Evolutionary conservation across 805 yeast species (phyloP).

Genomic region (Candida nitratophila): DNA sequence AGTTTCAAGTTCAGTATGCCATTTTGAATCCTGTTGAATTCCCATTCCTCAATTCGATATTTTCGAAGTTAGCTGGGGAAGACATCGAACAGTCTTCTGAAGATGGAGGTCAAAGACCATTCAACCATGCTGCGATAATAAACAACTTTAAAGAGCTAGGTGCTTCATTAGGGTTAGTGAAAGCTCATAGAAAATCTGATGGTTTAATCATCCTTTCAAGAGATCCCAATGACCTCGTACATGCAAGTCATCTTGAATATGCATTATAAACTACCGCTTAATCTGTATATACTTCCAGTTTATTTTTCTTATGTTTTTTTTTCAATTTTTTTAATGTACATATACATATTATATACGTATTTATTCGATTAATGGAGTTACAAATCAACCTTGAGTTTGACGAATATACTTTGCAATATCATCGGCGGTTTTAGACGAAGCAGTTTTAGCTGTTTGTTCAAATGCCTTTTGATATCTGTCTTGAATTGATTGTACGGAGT

Average conservation of each 20-base stretch:
- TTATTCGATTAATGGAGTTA: conserved; percentile 2
- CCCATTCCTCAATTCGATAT: conserved; percentile 14
- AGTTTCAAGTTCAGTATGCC: conserved; percentile 11
- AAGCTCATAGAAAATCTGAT: conserved; percentile 11
- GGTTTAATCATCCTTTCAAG: conserved; percentile 14
- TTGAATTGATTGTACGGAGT: conserved; percentile 46
- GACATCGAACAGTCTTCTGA: no score
- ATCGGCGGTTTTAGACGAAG: conserved; percentile 64
- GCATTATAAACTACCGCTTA: no score
- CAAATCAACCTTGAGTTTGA: conserved; percentile 15
- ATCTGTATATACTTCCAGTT: no score
- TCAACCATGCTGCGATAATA: no score
- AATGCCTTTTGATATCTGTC: conserved; percentile 69
- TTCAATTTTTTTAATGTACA: not conserved
- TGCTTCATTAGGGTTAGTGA: conserved; percentile 19
- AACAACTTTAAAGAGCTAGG: conserved; percentile 13
- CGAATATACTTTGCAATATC: conserved; percentile 60
- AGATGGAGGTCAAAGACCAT: no score
- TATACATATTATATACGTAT: not conserved
- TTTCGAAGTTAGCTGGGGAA: no score
- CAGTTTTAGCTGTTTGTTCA: conserved; percentile 52
- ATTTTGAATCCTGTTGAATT: conserved; percentile 16
- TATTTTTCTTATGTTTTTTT: not conserved
- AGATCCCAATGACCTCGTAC: not conserved
- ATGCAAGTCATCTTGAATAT: no score